Percentiles rank a stretch among this genome's conserved stretches.
Conservation (phyloP, 176 grass and related monocot genomes). For the Poa annua region DNA sequence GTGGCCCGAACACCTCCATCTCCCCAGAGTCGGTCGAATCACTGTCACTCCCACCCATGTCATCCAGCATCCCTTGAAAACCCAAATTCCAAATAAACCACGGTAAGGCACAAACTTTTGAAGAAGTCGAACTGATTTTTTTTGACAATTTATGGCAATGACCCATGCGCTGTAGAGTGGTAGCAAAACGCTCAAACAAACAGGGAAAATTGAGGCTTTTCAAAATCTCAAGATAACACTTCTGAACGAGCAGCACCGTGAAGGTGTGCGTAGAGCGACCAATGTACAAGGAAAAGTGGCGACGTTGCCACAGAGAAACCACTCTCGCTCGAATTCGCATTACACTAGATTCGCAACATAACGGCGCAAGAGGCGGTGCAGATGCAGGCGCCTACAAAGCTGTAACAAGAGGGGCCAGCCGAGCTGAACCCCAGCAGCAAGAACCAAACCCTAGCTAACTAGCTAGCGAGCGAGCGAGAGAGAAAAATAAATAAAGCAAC, state of each 20-base stretch:
- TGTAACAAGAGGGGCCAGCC: neutral
- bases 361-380: too few species aligned
- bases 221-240: neutral
- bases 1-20: slow-evolving; percentile 8
- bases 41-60: slow-evolving; percentile 1
- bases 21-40: neutral
- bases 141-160: too few species aligned
- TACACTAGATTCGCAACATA: neutral
- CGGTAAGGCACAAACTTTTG: neutral
- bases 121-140: too few species aligned
- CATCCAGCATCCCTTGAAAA: slow-evolving; percentile 26
- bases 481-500: neutral
- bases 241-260: neutral
- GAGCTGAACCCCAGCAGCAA: neutral
- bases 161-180: neutral
- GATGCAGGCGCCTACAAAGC: neutral
- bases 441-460: neutral
- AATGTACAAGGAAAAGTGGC: neutral
- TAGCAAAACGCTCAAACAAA: neutral
- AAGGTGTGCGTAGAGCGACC: neutral
- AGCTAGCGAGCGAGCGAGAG: too few species aligned
- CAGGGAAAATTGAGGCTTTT: neutral
- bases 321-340: neutral
- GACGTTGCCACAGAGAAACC: neutral
- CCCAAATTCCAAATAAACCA: neutral